phyloP scores from a whole-genome alignment of 2,329 filamentous ascomycete genomes.

The Rhytidhysteron rufulum region DNA sequence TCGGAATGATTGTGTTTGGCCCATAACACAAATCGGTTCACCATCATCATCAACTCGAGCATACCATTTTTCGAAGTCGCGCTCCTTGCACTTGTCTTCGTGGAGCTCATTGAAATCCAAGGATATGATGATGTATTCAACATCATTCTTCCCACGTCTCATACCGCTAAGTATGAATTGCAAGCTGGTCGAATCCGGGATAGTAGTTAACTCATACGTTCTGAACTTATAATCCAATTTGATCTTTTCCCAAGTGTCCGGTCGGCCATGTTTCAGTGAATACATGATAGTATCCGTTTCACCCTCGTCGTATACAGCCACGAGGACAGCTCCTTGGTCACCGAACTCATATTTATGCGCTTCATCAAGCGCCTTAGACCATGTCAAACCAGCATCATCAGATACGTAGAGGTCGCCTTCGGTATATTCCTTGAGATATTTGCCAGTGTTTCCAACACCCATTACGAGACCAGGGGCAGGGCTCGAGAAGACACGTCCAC shows the following conservation, averaged over 20 bases:
- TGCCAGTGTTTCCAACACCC: slow-evolving; percentile 88
- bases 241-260: slow-evolving; percentile 65
- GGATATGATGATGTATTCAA: slow-evolving; percentile 63
- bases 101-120: slow-evolving; percentile 82
- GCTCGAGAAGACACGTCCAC: slow-evolving; percentile 86
- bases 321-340: slow-evolving; percentile 82
- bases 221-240: slow-evolving; percentile 67
- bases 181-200: slow-evolving; percentile 85
- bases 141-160: slow-evolving; percentile 41
- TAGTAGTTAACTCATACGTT: slow-evolving; percentile 76
- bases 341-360: slow-evolving; percentile 97
- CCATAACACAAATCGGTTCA: slow-evolving; percentile 88
- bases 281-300: slow-evolving; percentile 65
- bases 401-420: slow-evolving; percentile 84
- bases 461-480: slow-evolving; percentile 90
- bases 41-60: slow-evolving; percentile 77
- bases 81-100: slow-evolving; percentile 70
- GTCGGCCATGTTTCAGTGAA: slow-evolving; percentile 83
- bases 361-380: slow-evolving; percentile 70
- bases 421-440: slow-evolving; percentile 63
- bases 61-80: slow-evolving; percentile 83
- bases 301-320: slow-evolving; percentile 70
- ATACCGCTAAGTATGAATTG: slow-evolving; percentile 77
- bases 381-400: slow-evolving; percentile 83
- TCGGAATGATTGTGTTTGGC: slow-evolving; percentile 82